Evolutionary conservation across 441 rosid species (phyloP), one percentile per base, ranked within the genome.

Genomic region (Sinapis alba): DNA sequence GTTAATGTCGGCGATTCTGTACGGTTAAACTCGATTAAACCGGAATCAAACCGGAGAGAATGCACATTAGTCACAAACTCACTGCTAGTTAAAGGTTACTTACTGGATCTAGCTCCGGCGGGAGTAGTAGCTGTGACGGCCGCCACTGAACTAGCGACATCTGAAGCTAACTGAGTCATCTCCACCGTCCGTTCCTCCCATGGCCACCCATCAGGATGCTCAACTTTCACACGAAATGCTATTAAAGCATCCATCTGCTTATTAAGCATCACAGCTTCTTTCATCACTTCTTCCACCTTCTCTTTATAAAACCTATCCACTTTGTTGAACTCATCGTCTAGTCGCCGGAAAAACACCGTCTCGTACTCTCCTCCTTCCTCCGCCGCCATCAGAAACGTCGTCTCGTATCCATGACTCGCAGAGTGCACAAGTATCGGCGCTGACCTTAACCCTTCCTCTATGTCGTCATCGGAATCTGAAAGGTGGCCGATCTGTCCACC

Each of bases 181-280:
- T 90, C 93, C 3, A 67, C 83, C 1, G 78, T 51, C 21, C 86
- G 70, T 8, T 84, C 91, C 11, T 66, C 71, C 78, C 58, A 61
- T 0, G 72, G 79, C 86, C 86, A 87, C 1, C 83, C 87, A 1
- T 69, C 56, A 12, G 90, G 95, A 78, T 86, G 84, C 59, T 90
- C 97, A 11, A 90, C 95, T 83, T 90, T 92, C 21, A 90, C 73
- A 60, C 93, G 78, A 11, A 90, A 88, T 41, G 94, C 98, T 20
- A 89, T 85, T 27, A 93, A 72, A 77, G 96, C 93, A 73, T 89
- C 86, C 94, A 89, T 93, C 60, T 91, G 98, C 51, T 77, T 81
- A 7, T 73, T 85, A 76, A 90, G 82, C 65, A 76, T 63, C 3
- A 23, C 81, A 6, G 93, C 95, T 67, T 89, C 93, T 10, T 86